Conservation (phyloP, 2,329 filamentous ascomycete genomes). For the Neospermospora avenae region DNA sequence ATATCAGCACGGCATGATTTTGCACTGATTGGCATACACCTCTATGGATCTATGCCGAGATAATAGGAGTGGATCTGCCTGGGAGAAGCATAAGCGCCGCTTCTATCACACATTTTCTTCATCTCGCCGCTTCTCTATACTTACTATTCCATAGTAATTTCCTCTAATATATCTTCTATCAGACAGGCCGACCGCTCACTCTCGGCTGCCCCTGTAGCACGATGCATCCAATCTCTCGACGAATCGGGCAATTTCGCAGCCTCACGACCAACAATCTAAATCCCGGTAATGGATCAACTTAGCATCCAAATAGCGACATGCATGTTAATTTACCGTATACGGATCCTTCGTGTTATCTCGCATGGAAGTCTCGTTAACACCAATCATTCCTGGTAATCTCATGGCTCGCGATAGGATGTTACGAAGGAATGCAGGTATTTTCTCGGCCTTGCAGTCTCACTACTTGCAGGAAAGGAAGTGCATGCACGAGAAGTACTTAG, state of each 20-base stretch:
- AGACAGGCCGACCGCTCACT: neutral
- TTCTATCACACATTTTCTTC: neutral
- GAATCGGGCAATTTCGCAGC: constrained; percentile 9
- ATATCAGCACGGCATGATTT: constrained; percentile 9
- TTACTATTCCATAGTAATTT: constrained; percentile 1
- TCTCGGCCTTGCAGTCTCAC: neutral
- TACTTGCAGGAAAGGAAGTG: neutral
- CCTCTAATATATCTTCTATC: neutral
- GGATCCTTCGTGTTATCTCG: neutral
- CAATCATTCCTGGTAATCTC: neutral
- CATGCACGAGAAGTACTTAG: neutral
- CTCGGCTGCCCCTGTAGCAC: neutral
- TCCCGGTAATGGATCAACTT: neutral
- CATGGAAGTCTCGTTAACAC: neutral
- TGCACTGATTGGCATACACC: neutral
- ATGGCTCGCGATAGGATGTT: neutral
- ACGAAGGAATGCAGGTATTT: neutral
- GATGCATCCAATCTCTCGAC: neutral
- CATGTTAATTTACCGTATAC: constrained; percentile 8
- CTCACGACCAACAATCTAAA: constrained; percentile 6
- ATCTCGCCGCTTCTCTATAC: neutral
- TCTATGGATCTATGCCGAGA: neutral
- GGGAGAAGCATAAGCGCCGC: neutral
- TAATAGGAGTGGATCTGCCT: neutral
- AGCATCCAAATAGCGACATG: constrained; percentile 5